Evolutionary conservation across 2,329 filamentous ascomycete species (phyloP), one percentile per base, ranked within the genome.

Genomic region (Fusarium secorum): DNA sequence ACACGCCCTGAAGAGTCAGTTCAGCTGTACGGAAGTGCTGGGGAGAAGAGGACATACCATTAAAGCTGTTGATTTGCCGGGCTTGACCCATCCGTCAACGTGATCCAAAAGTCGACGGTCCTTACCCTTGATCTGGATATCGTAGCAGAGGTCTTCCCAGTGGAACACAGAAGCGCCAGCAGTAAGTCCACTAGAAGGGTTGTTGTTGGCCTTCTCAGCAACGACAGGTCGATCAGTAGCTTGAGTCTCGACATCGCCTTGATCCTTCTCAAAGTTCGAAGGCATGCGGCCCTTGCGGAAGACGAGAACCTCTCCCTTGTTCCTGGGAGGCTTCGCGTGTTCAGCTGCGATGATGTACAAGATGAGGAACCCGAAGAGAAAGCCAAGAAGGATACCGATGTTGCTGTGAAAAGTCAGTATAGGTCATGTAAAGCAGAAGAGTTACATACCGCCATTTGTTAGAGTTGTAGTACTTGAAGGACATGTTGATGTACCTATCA

Each of bases 31-130:
- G 4, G 3, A 6, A 8, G 18, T 1, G 2, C 9, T 8, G 0
- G 1, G 15, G 3, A 3, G 4, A 17, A 18, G 7, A 0, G 4
- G 11, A 8, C 41, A 2, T 57, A 70, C 67, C 68, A 71, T 71
- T 1, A 71, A 17, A 2, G 91, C 91, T 11, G 91, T 94, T 33
- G 92, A 81, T 20, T 90, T 91, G 42, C 92, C 92, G 11, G 92
- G 92, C 77, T 92, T 92, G 60, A 94, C 91, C 89, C 90, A 94
- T 10, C 92, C 92, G 75, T 93, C 89, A 5, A 94, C 90, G 54
- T 92, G 84, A 71, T 94, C 88, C 49, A 94, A 80, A 71, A 94
- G 87, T 38, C 89, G 86, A 14, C 91, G 86, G 10, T 84, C 79
- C 66, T 91, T 86, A 5, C 83, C 84, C 79, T 93, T 93, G 77